Evolutionary conservation across 257 asterid species (phyloP).

Genomic region (Solanum lycopersicoides): DNA sequence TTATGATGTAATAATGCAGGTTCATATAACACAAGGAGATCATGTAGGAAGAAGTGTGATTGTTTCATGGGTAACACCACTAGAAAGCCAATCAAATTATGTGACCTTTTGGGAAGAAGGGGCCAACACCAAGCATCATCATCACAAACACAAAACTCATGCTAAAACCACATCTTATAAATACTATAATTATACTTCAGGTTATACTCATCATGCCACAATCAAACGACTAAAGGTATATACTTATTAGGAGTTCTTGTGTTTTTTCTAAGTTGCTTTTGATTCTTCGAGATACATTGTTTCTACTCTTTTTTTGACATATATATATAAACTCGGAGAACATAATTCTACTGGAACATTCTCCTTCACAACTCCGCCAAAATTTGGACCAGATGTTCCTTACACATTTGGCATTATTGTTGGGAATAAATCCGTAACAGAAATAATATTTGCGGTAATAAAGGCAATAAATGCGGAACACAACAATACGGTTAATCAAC

Average conservation of each 20-base stretch:
- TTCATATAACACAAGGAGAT: constrained; percentile 1
- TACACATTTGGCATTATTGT: constrained; percentile 38
- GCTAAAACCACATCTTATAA: constrained; percentile 20
- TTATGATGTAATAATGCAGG: constrained; percentile 6
- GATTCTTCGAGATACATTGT: neutral
- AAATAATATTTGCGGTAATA: no score
- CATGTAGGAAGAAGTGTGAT: constrained; percentile 10
- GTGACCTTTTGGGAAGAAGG: constrained; percentile 38
- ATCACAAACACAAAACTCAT: constrained; percentile 4
- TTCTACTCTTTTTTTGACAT: neutral
- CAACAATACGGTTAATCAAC: no score
- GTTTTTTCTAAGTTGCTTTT: neutral
- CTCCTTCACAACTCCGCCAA: constrained; percentile 40
- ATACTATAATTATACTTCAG: constrained; percentile 37
- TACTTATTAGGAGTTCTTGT: neutral
- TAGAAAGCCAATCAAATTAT: constrained; percentile 9
- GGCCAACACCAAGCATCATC: neutral
- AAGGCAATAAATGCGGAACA: no score
- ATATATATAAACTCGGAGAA: constrained; percentile 39
- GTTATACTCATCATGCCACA: constrained; percentile 40
- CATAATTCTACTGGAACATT: constrained; percentile 11
- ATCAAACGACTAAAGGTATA: constrained; percentile 23
- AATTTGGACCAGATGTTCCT: constrained; percentile 48
- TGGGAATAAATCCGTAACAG: no score
- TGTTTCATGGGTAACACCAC: constrained; percentile 37